Percentiles rank a stretch among this genome's conserved stretches.
These are phyloP conservation scores for Talaromyces liani DNA, from an alignment of 495 filamentous ascomycete genomes.

Conservation along the genomic window DNA sequence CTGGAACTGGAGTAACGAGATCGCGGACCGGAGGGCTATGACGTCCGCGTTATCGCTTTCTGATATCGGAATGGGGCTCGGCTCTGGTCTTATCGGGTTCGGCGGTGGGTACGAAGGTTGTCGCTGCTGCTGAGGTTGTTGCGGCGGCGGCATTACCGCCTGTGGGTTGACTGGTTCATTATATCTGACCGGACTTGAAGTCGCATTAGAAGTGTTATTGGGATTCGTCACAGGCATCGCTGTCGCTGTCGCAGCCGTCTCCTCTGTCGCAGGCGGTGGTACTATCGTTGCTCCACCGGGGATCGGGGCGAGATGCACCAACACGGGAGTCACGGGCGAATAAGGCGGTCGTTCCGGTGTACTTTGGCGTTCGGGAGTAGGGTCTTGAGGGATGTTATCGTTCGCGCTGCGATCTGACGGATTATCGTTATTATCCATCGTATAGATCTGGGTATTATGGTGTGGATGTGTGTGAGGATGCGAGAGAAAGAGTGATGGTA, in stretches of 20 bases:
- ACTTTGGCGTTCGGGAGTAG: constrained; percentile 21
- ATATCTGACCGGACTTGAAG: background rate
- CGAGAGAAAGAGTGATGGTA: background rate
- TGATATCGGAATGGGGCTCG: constrained; percentile 58
- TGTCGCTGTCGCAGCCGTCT: background rate
- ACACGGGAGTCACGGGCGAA: constrained; percentile 40
- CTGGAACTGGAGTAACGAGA: constrained; percentile 77
- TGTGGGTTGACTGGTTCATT: background rate
- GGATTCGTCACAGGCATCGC: background rate
- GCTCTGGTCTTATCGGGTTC: constrained; percentile 23
- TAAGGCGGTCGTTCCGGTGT: constrained; percentile 41
- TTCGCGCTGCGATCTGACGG: background rate
- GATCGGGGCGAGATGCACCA: constrained; percentile 33
- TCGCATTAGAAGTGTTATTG: background rate
- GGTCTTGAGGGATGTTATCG: background rate
- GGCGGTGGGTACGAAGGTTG: background rate
- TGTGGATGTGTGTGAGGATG: background rate
- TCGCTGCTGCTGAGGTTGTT: background rate
- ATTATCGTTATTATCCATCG: background rate
- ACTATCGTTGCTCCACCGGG: constrained; percentile 25
- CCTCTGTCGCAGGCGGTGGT: constrained; percentile 21
- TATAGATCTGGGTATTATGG: background rate
- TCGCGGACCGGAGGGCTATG: constrained; percentile 70
- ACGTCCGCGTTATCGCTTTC: constrained; percentile 77
- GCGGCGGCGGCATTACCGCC: background rate